phyloP scores from a whole-genome alignment of 1,284 basidiomycete genomes.

The Cerioporus squamosus region DNA sequence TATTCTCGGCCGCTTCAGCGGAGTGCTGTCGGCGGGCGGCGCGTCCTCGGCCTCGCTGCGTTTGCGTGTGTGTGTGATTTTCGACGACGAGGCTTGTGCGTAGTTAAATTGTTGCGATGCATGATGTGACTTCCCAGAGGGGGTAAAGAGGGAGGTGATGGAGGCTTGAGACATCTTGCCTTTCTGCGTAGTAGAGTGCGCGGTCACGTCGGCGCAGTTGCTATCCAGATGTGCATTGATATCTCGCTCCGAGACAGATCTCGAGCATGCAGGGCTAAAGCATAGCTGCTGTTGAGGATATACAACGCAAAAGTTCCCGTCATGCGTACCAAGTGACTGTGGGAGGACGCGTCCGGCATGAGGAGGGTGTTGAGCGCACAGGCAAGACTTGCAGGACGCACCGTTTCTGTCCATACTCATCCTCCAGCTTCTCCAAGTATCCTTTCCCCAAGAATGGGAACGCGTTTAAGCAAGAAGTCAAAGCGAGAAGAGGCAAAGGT shows the following conservation, averaged over 20 bases:
- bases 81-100: constrained; percentile 21
- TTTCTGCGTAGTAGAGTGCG: constrained; percentile 16
- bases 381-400: background rate
- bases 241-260: constrained; percentile 40
- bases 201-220: constrained; percentile 38
- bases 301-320: background rate
- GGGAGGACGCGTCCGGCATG: background rate
- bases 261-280: constrained; percentile 50
- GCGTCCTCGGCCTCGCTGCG: constrained; percentile 30
- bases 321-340: constrained; percentile 13
- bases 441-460: no score
- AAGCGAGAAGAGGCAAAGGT: background rate
- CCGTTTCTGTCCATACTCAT: background rate
- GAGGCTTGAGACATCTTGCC: constrained; percentile 25
- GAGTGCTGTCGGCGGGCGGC: constrained; percentile 14
- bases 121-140: constrained; percentile 13
- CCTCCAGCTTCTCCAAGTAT: background rate
- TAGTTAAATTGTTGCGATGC: constrained; percentile 1
- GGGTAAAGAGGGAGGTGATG: constrained; percentile 38
- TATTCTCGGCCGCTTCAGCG: constrained; percentile 34
- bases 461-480: background rate
- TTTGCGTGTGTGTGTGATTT: constrained; percentile 29
- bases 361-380: background rate
- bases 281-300: background rate
- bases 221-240: constrained; percentile 57